Base-by-base conservation (phyloP, 1,284 basidiomycete species). In the Cryptococcus sp. region DNA sequence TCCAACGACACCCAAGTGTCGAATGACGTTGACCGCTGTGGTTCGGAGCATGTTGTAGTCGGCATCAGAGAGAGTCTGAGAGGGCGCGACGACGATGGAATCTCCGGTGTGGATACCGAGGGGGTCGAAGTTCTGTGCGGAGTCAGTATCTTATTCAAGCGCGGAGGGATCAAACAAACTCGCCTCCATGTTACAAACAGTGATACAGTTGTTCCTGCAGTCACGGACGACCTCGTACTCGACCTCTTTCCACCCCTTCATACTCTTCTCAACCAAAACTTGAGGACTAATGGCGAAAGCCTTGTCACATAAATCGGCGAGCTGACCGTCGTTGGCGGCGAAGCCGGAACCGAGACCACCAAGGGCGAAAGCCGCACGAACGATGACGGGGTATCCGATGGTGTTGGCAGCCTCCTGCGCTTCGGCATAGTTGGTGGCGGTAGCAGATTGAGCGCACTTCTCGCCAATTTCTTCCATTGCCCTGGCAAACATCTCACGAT, bases 241-340 rank as follows among this genome's bases (percentile, higher is more conserved):
- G 67, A 98, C 93, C 82, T 99, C 95, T 81, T 99, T 98, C 93
- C 93, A 98, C 15, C 95, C 95, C 81, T 98, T 97, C 94, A 99
- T 98, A 74, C 91, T 93, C 83, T 88, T 95, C 83, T 99, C 95
- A 23, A 99, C 92, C 25, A 99, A 83, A 1, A 99, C 94, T 80
- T 99, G 95, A 50, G 95, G 93, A 68, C 89, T 92, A 37, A 92
- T 97, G 48, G 95, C 94, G 75, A 99, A 97, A 15, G 95, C 93
- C 81, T 94, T 95, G 68, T 82, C 84, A 75, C 93, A 97, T 25
- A 98, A 81, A 52, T 90, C 89, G 68, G 86, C 84, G 63, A 98
- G 83, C 81, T 97, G 91, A 19, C 80, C 83, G 76, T 93, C 92
- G 73, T 97, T 83, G 77, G 93, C 86, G 44, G 95, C 95, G 69